A percentile compares a stretch with the other conserved stretches of the same genome.
phyloP scores from a whole-genome alignment of 2,329 filamentous ascomycete genomes.

The Apiospora hydei region DNA sequence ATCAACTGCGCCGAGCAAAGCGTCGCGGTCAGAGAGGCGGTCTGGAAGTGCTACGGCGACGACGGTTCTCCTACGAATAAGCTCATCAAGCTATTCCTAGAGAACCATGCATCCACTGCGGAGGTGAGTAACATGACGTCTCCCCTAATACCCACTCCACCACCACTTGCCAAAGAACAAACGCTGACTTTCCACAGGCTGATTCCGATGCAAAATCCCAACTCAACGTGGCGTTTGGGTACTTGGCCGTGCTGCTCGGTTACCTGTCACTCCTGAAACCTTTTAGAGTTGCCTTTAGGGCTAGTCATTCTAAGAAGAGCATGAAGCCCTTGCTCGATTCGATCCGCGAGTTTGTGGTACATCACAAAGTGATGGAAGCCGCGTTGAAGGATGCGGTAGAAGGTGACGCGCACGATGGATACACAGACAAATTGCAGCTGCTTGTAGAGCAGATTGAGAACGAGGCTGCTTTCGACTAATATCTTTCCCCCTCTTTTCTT shows the following conservation, averaged over 20 bases:
- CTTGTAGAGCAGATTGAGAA: slow-evolving; percentile 49
- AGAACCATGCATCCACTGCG: slow-evolving; percentile 68
- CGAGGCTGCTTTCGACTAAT: slow-evolving; percentile 36
- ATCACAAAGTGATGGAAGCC: slow-evolving; percentile 58
- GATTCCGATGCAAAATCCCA: slow-evolving; percentile 78
- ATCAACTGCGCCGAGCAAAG: slow-evolving; percentile 90
- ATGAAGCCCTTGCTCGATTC: slow-evolving; percentile 57
- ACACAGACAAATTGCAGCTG: slow-evolving; percentile 48
- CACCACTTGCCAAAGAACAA: slow-evolving; percentile 28
- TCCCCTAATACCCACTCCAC: slow-evolving; percentile 4
- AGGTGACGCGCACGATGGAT: slow-evolving; percentile 43
- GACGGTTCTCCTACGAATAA: slow-evolving; percentile 58
- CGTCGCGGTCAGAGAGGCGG: slow-evolving; percentile 61
- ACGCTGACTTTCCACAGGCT: slow-evolving; percentile 53
- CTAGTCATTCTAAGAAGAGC: slow-evolving; percentile 51
- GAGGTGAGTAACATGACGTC: slow-evolving; percentile 64
- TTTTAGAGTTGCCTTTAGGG: slow-evolving; percentile 52
- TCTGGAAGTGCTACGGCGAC: slow-evolving; percentile 49
- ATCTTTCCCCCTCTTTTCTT: not conserved
- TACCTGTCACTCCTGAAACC: slow-evolving; percentile 72
- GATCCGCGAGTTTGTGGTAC: slow-evolving; percentile 61
- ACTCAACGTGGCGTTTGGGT: slow-evolving; percentile 84
- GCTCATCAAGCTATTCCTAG: slow-evolving; percentile 72
- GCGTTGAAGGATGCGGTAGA: slow-evolving; percentile 43
- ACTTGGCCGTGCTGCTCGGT: slow-evolving; percentile 83